phyloP scores from a whole-genome alignment of 2,329 filamentous ascomycete genomes.

The Conoideocrella luteorostrata region DNA sequence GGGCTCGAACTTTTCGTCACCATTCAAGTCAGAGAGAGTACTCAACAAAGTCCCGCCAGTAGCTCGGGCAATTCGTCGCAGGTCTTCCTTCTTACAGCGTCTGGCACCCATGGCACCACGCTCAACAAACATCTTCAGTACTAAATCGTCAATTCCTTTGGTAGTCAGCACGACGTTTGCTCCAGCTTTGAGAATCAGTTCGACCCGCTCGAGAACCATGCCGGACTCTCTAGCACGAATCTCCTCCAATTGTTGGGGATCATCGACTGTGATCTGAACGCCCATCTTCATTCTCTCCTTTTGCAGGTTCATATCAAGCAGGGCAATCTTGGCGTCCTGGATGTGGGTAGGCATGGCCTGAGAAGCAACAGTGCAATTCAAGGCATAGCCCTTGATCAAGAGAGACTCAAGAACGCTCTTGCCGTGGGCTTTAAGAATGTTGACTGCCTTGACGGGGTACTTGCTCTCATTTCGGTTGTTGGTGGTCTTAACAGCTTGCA shows the following conservation, averaged over 20 bases:
- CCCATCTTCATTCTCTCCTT: conserved; percentile 99
- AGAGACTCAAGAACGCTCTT: conserved; percentile 85
- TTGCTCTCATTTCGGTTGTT: conserved; percentile 89
- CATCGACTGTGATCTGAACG: conserved; percentile 96
- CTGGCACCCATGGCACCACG: conserved; percentile 92
- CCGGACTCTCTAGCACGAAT: conserved; percentile 88
- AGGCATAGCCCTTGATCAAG: conserved; percentile 89
- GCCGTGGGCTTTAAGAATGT: conserved; percentile 96
- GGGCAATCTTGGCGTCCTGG: conserved; percentile 91
- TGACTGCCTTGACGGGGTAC: conserved; percentile 98
- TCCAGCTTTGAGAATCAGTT: conserved; percentile 96
- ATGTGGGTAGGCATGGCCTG: conserved; percentile 96
- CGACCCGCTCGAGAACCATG: conserved; percentile 87
- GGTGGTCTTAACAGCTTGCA: conserved; percentile 86
- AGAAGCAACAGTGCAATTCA: conserved; percentile 97
- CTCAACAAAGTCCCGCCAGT: conserved; percentile 90
- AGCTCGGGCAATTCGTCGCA: conserved; percentile 90
- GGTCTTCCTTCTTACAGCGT: conserved; percentile 97
- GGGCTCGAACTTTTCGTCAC: conserved; percentile 91
- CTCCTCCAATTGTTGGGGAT: conserved; percentile 94
- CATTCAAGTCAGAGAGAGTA: conserved; percentile 92
- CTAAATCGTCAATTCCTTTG: conserved; percentile 96
- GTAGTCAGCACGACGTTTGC: conserved; percentile 96
- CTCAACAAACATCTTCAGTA: conserved; percentile 90
- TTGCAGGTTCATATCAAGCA: conserved; percentile 95